phyloP scores from a whole-genome alignment of 208 protist genomes.

The Zelonia costaricensis region DNA sequence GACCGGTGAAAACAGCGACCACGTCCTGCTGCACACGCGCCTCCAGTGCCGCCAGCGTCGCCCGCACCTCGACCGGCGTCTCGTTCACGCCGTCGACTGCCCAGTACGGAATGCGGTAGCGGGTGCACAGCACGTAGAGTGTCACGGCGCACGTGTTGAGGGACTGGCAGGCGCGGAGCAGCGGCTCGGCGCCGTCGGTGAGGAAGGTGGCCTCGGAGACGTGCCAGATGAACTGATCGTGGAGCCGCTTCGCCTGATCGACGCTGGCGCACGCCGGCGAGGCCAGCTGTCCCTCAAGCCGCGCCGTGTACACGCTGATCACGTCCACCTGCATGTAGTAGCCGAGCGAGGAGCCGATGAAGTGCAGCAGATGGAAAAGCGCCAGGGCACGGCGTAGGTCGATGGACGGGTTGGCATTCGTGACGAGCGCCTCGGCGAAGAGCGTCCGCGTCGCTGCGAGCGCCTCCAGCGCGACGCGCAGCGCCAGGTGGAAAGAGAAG shows the following conservation, averaged over 20 bases:
- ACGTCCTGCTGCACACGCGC: slow-evolving; percentile 69
- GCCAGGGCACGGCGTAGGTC: slow-evolving; percentile 67
- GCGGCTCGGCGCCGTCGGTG: slow-evolving; percentile 45
- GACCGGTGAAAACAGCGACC: slow-evolving; percentile 53
- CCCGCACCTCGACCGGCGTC: slow-evolving; percentile 68
- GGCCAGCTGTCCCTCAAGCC: slow-evolving; percentile 37
- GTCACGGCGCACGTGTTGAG: slow-evolving; percentile 38
- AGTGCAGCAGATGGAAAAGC: slow-evolving; percentile 68
- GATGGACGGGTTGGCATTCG: slow-evolving; percentile 52
- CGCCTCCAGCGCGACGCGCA: slow-evolving; percentile 66
- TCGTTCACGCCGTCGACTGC: slow-evolving; percentile 58
- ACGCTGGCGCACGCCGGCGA: slow-evolving; percentile 56
- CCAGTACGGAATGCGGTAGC: slow-evolving; percentile 73
- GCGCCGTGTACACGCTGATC: slow-evolving; percentile 40
- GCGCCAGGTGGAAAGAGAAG: slow-evolving; percentile 62
- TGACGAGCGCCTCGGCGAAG: slow-evolving; percentile 63
- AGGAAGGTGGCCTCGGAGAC: slow-evolving; percentile 74
- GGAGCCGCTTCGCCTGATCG: slow-evolving; percentile 67
- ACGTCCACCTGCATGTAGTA: slow-evolving; percentile 87
- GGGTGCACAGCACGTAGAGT: slow-evolving; percentile 63
- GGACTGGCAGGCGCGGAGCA: slow-evolving; percentile 54
- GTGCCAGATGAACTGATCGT: slow-evolving; percentile 79
- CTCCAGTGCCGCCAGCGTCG: slow-evolving; percentile 66
- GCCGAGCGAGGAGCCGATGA: slow-evolving; percentile 57
- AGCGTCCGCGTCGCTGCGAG: slow-evolving; percentile 52